Conservation (phyloP, 805 yeast species). For the Dipodascopsis uninucleata region DNA sequence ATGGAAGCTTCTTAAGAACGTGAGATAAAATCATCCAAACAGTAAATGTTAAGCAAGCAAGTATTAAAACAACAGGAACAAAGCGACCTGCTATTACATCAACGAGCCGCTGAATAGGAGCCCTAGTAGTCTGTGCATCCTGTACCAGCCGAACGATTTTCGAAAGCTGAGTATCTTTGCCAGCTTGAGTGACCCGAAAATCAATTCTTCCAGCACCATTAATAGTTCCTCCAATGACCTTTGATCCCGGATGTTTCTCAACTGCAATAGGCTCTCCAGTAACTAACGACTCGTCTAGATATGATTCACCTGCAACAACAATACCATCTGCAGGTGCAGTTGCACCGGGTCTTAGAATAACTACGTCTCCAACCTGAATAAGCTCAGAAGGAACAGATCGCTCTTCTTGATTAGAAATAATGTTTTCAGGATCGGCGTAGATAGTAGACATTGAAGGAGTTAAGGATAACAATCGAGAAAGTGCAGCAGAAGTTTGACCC, state of each 20-base stretch:
- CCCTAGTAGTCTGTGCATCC: conserved; percentile 81
- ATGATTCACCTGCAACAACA: conserved; percentile 72
- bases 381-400: conserved; percentile 66
- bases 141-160: conserved; percentile 83
- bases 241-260: conserved; percentile 54
- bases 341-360: conserved; percentile 78
- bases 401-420: conserved; percentile 36
- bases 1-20: conserved; percentile 44
- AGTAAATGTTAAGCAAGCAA: conserved; percentile 64
- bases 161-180: conserved; percentile 79
- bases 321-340: conserved; percentile 90
- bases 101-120: conserved; percentile 87
- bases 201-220: conserved; percentile 74
- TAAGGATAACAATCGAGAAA: conserved; percentile 72
- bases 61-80: conserved; percentile 66
- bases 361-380: conserved; percentile 71
- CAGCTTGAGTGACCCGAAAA: conserved; percentile 65
- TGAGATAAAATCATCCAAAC: conserved; percentile 52
- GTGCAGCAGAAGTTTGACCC: conserved; percentile 86
- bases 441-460: conserved; percentile 76
- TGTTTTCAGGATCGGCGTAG: conserved; percentile 38
- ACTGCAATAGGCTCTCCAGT: conserved; percentile 91
- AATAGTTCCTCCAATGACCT: conserved; percentile 84
- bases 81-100: conserved; percentile 81
- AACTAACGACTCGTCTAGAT: conserved; percentile 80